phyloP scores from a whole-genome alignment of 2,329 filamentous ascomycete genomes.

The Whalleya microplaca region DNA sequence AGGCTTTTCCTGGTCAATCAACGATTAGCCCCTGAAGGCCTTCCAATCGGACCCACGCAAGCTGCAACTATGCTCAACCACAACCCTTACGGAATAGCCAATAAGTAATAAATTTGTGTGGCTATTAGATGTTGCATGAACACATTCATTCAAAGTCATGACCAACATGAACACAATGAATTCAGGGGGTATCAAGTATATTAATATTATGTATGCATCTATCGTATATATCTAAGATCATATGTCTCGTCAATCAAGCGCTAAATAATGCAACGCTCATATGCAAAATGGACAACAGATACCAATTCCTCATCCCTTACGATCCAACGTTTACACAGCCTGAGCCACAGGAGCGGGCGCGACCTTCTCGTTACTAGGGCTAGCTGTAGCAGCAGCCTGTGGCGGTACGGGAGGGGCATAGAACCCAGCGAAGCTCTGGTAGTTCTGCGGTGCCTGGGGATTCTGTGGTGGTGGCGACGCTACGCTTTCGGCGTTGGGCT shows the following conservation, averaged over 20 bases:
- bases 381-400: conserved; percentile 2
- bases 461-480: conserved; percentile 1
- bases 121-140: no score
- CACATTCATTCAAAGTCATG: not conserved
- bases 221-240: conserved; percentile 3
- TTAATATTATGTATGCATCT: conserved; percentile 13
- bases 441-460: conserved; percentile 39
- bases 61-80: no score
- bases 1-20: no score
- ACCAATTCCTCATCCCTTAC: conserved; percentile 4
- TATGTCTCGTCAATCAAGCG: conserved; percentile 8
- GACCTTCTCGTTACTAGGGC: conserved; percentile 10
- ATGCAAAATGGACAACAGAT: conserved; percentile 16
- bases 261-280: not conserved
- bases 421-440: conserved; percentile 35
- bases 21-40: no score
- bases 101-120: no score
- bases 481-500: not conserved
- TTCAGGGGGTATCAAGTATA: conserved; percentile 19
- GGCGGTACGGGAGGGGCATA: conserved; percentile 27
- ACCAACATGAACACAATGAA: not conserved
- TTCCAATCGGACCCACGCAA: no score
- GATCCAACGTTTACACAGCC: conserved; percentile 8
- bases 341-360: conserved; percentile 7
- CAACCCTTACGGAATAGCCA: no score